A percentile compares a stretch with the other conserved stretches of the same genome.
phyloP scores from a whole-genome alignment of 768 basidiomycete genomes.

The Dioszegia hungarica region DNA sequence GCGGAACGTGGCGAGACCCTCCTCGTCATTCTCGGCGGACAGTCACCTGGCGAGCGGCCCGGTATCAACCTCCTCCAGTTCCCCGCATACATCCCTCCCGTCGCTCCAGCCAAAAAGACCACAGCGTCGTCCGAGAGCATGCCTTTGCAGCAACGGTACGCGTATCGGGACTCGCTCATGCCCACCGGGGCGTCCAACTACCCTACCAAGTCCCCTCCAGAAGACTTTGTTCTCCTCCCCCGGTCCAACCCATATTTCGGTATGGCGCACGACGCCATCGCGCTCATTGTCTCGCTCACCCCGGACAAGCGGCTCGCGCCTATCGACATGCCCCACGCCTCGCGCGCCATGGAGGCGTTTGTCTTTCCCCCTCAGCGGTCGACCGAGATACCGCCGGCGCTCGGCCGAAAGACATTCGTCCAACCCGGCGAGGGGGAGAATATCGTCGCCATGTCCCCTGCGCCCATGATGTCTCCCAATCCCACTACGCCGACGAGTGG shows the following conservation, averaged over 20 bases:
- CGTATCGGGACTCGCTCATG: constrained; percentile 59
- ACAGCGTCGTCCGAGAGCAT: constrained; percentile 36
- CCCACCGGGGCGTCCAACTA: constrained; percentile 57
- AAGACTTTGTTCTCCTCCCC: constrained; percentile 77
- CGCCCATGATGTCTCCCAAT: constrained; percentile 42
- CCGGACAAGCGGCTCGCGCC: constrained; percentile 47
- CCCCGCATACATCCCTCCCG: constrained; percentile 50
- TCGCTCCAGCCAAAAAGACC: constrained; percentile 13
- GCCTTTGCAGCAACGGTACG: constrained; percentile 56
- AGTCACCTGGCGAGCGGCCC: constrained; percentile 54
- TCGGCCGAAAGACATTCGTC: constrained; percentile 45
- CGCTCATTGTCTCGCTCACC: constrained; percentile 63
- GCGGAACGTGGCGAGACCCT: constrained; percentile 65
- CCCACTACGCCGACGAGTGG: background rate
- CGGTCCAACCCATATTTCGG: constrained; percentile 64
- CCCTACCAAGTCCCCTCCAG: constrained; percentile 57
- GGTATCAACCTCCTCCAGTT: constrained; percentile 68
- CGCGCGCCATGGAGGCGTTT: constrained; percentile 59
- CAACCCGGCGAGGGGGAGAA: constrained; percentile 40
- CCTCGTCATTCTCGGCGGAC: constrained; percentile 73
- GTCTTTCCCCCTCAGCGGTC: constrained; percentile 65
- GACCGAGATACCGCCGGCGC: constrained; percentile 26
- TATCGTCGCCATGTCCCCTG: constrained; percentile 45
- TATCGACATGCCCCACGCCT: constrained; percentile 44
- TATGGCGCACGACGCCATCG: constrained; percentile 63